A percentile compares a stretch with the other conserved stretches of the same genome.
phyloP scores from a whole-genome alignment of 1,139 yeast species.

The Candida sp. region DNA sequence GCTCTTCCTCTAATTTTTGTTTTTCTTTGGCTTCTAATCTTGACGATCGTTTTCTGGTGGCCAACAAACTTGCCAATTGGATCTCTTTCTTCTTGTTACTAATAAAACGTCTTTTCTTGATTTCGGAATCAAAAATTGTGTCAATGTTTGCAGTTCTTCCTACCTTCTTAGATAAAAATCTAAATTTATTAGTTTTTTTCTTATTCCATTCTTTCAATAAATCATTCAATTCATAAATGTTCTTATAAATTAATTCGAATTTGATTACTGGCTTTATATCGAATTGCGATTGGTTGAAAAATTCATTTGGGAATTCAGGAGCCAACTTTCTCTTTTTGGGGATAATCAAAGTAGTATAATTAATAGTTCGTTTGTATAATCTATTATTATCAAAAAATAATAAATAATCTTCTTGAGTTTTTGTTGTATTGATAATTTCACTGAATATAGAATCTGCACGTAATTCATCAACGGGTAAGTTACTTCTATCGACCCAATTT shows the following conservation, averaged over 20 bases:
- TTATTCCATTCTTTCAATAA: constrained; percentile 14
- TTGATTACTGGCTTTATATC: constrained; percentile 23
- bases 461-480: constrained; percentile 27
- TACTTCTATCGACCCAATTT: constrained; percentile 38
- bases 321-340: constrained; percentile 39
- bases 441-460: constrained; percentile 21
- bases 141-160: constrained; percentile 20
- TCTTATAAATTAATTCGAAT: constrained; percentile 30
- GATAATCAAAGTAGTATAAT: constrained; percentile 28
- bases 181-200: constrained; percentile 15
- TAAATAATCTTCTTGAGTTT: constrained; percentile 29
- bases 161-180: constrained; percentile 11
- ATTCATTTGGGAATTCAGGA: constrained; percentile 31
- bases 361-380: constrained; percentile 36
- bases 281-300: constrained; percentile 23
- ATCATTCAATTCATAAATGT: constrained; percentile 29
- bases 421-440: constrained; percentile 7
- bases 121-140: constrained; percentile 21
- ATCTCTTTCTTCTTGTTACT: constrained; percentile 44
- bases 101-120: constrained; percentile 39
- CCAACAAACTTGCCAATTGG: constrained; percentile 44
- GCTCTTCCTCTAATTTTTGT: constrained; percentile 35
- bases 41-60: constrained; percentile 48
- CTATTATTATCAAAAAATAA: constrained; percentile 43
- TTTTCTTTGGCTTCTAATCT: constrained; percentile 50